phyloP scores from a whole-genome alignment of 352 stramenopile genomes.

The Phytophthora hibernalis region DNA sequence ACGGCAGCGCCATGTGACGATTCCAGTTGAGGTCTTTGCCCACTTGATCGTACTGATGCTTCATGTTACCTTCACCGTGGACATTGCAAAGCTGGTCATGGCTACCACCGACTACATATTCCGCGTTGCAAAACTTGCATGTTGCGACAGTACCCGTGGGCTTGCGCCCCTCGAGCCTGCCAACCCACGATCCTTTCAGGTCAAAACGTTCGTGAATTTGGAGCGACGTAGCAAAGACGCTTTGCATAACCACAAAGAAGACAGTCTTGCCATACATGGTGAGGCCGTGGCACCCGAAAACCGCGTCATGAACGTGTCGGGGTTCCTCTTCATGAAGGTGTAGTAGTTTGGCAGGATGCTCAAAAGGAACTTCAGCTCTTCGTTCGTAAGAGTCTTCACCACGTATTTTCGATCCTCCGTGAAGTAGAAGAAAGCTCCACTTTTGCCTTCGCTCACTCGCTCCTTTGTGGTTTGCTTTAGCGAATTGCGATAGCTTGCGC shows the following conservation, averaged over 20 bases:
- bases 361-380: slow-evolving; percentile 81
- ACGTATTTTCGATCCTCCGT: slow-evolving; percentile 86
- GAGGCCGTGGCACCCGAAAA: slow-evolving; percentile 82
- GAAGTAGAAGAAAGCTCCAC: slow-evolving; percentile 87
- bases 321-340: slow-evolving; percentile 65
- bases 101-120: slow-evolving; percentile 73
- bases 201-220: slow-evolving; percentile 88
- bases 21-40: slow-evolving; percentile 90
- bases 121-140: slow-evolving; percentile 78
- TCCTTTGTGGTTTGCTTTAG: slow-evolving; percentile 81
- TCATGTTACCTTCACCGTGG: slow-evolving; percentile 66
- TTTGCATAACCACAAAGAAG: slow-evolving; percentile 89
- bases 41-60: slow-evolving; percentile 83
- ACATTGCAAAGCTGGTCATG: slow-evolving; percentile 77
- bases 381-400: slow-evolving; percentile 80
- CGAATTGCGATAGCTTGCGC: slow-evolving; percentile 68
- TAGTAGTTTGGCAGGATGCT: slow-evolving; percentile 79
- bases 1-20: slow-evolving; percentile 76
- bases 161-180: slow-evolving; percentile 74
- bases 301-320: slow-evolving; percentile 82
- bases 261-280: slow-evolving; percentile 90
- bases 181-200: slow-evolving; percentile 89
- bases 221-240: slow-evolving; percentile 78
- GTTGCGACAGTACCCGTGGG: slow-evolving; percentile 68
- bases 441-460: slow-evolving; percentile 84